Conservation (phyloP, 2,329 filamentous ascomycete genomes). For the Diaporthe destruens region DNA sequence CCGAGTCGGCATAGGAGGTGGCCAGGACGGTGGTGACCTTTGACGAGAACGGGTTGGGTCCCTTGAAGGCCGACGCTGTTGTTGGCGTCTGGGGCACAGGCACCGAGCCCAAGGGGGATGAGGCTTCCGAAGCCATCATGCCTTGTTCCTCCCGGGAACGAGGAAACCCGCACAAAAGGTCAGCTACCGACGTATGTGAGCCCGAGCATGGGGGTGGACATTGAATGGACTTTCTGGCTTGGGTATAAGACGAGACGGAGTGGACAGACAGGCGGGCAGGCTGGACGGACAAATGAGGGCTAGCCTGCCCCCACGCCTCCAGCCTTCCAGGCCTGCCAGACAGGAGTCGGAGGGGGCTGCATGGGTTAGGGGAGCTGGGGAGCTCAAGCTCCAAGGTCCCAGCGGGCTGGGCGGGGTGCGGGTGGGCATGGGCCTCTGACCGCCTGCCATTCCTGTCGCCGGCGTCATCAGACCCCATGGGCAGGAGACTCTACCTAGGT, state of each 20-base stretch:
- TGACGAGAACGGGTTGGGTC: slow-evolving; percentile 77
- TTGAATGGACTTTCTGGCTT: neutral
- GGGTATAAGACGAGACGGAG: neutral
- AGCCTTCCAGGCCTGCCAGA: neutral
- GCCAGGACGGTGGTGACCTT: slow-evolving; percentile 90
- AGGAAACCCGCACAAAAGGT: neutral
- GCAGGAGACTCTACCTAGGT: neutral
- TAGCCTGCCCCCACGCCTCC: neutral
- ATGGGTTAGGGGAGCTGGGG: slow-evolving; percentile 13
- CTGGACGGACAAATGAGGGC: neutral
- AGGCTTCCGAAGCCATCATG: slow-evolving; percentile 40
- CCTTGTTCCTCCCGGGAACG: slow-evolving; percentile 13
- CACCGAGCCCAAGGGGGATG: slow-evolving; percentile 46
- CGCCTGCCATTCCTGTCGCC: slow-evolving; percentile 30
- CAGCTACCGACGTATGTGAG: neutral
- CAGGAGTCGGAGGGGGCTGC: slow-evolving; percentile 3
- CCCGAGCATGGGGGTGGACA: neutral
- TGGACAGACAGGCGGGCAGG: slow-evolving; percentile 3
- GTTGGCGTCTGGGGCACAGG: slow-evolving; percentile 52
- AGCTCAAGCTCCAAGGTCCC: slow-evolving; percentile 11
- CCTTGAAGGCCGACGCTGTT: slow-evolving; percentile 52
- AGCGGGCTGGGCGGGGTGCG: slow-evolving; percentile 1
- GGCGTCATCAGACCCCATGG: slow-evolving; percentile 33
- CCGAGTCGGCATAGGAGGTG: slow-evolving; percentile 90
- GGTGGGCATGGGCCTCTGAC: slow-evolving; percentile 2